A percentile compares a stretch with the other conserved stretches of the same genome.
Conservation (phyloP, 2,329 filamentous ascomycete species). For the Escovopsis sp. region DNA sequence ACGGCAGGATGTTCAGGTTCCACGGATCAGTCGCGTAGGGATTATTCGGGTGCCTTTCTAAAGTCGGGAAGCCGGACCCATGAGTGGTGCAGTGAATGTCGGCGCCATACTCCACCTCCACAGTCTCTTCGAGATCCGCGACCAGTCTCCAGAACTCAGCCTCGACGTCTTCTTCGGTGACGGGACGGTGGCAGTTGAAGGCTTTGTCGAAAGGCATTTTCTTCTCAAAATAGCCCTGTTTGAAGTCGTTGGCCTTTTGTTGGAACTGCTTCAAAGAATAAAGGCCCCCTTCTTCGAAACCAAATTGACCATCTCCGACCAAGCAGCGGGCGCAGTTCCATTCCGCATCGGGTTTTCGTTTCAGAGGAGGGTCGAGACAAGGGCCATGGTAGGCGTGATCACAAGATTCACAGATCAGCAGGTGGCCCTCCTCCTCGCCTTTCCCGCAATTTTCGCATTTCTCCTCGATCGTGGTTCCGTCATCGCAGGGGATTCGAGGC, state of each 20-base stretch:
- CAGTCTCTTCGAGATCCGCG: constrained; percentile 83
- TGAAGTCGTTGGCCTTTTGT: constrained; percentile 89
- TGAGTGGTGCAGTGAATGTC: constrained; percentile 98
- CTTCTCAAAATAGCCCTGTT: constrained; percentile 80
- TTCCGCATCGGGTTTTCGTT: constrained; percentile 63
- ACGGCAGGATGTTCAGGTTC: constrained; percentile 88
- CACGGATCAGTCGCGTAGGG: constrained; percentile 81
- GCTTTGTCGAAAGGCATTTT: constrained; percentile 82
- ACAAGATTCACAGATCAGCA: constrained; percentile 82
- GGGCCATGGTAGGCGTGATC: constrained; percentile 75
- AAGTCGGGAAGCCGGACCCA: constrained; percentile 89
- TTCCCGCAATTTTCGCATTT: constrained; percentile 80
- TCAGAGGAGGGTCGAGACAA: constrained; percentile 78
- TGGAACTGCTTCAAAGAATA: constrained; percentile 95
- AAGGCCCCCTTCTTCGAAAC: constrained; percentile 89
- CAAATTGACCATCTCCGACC: constrained; percentile 91
- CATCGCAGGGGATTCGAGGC: constrained; percentile 47
- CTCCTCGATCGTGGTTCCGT: constrained; percentile 33
- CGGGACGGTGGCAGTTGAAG: constrained; percentile 62
- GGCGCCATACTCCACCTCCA: constrained; percentile 95
- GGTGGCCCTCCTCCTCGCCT: constrained; percentile 53
- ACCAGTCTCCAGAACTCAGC: constrained; percentile 94
- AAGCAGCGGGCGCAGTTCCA: constrained; percentile 96
- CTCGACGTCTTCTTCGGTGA: constrained; percentile 92
- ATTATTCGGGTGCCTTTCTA: constrained; percentile 79